Evolutionary conservation across 2,329 filamentous ascomycete genomes (phyloP).

Genomic region (Aspergillus ibericus): DNA sequence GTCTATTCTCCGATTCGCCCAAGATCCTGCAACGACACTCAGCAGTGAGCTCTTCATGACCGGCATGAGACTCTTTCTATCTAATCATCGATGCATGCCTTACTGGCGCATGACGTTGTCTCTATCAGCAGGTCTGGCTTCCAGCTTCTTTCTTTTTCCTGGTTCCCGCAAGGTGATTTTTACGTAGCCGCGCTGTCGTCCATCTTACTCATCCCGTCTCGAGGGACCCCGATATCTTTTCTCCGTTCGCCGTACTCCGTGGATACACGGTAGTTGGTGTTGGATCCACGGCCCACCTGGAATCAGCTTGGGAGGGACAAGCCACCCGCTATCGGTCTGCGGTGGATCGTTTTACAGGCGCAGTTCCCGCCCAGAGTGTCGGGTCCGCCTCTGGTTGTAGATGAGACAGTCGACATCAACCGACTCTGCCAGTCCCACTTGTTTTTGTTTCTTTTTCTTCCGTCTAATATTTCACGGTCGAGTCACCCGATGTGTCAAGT

Average conservation of each 20-base stretch:
- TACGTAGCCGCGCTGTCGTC: background rate
- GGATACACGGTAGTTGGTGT: background rate
- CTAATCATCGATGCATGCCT: background rate
- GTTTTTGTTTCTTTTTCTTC: background rate
- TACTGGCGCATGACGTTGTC: background rate
- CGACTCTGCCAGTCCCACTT: background rate
- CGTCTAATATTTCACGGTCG: background rate
- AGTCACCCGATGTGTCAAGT: background rate
- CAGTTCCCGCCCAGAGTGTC: slow-evolving; percentile 26
- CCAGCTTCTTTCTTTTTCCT: background rate
- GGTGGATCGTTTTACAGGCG: slow-evolving; percentile 14
- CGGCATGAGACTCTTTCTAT: background rate
- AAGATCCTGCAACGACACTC: slow-evolving; percentile 4
- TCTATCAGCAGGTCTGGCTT: background rate
- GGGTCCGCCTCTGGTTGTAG: slow-evolving; percentile 18
- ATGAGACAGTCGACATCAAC: background rate
- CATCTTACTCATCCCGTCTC: background rate
- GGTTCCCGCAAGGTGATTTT: background rate
- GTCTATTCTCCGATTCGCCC: slow-evolving; percentile 11
- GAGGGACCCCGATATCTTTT: background rate
- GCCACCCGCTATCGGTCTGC: slow-evolving; percentile 10
- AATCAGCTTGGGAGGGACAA: slow-evolving; percentile 12
- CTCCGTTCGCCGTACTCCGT: background rate
- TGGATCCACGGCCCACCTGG: background rate
- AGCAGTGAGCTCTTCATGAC: background rate